These are phyloP conservation scores for Aspergillus vadensis DNA, from an alignment of 2,329 filamentous ascomycete species.

Conservation along the genomic window DNA sequence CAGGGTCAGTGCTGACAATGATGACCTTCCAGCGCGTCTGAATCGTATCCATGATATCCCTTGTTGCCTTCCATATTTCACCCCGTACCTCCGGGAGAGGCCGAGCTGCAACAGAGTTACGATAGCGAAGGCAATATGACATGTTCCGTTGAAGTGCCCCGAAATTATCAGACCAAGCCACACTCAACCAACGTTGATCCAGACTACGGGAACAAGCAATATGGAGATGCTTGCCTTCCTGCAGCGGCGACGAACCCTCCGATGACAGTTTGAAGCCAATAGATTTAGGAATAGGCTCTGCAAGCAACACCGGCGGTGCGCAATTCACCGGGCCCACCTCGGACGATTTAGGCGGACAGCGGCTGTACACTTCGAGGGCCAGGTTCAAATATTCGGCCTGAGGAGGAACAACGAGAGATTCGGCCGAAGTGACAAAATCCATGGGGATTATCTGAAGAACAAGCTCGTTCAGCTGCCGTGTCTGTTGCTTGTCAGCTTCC, in stretches of 20 bases:
- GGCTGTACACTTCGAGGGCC: conserved; percentile 60
- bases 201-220: conserved; percentile 59
- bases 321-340: conserved; percentile 45
- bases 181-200: conserved; percentile 60
- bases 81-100: conserved; percentile 53
- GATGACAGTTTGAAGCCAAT: conserved; percentile 58
- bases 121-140: conserved; percentile 56
- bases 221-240: conserved; percentile 60
- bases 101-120: conserved; percentile 33
- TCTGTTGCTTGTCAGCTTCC: conserved; percentile 35
- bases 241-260: conserved; percentile 57
- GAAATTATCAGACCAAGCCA: conserved; percentile 61
- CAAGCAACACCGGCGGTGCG: conserved; percentile 57
- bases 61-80: conserved; percentile 61
- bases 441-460: conserved; percentile 62
- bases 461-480: conserved; percentile 48
- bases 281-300: conserved; percentile 53
- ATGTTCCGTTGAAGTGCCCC: conserved; percentile 57
- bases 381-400: conserved; percentile 52
- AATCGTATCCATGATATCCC: conserved; percentile 55
- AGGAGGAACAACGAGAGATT: conserved; percentile 54
- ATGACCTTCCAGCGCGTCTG: conserved; percentile 59
- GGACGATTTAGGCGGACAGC: conserved; percentile 52
- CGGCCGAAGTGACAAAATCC: conserved; percentile 54
- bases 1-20: conserved; percentile 54